Conservation (phyloP, 73 alveolate species). For the Paramecium octaurelia region DNA sequence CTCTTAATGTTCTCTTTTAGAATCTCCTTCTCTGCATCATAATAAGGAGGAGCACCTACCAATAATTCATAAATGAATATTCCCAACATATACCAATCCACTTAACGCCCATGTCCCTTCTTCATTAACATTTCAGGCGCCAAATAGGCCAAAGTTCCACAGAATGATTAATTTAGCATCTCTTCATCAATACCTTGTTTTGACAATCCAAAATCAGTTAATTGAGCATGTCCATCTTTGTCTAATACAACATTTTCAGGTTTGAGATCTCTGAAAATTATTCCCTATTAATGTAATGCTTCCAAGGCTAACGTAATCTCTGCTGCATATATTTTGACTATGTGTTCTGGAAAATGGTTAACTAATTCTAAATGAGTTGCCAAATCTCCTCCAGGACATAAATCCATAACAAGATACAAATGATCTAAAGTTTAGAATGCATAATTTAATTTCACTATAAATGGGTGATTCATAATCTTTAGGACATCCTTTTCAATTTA, state of each 20-base stretch:
- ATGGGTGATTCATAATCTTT: conserved; percentile 87
- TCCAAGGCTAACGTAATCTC: conserved; percentile 91
- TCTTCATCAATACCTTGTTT: conserved; percentile 85
- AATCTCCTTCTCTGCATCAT: conserved; percentile 14
- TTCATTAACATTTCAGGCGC: conserved; percentile 95
- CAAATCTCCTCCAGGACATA: conserved; percentile 92
- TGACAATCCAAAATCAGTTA: conserved; percentile 95
- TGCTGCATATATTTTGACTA: conserved; percentile 86
- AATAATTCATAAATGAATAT: conserved; percentile 93
- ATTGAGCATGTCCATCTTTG: conserved; percentile 90
- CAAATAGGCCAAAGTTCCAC: conserved; percentile 88
- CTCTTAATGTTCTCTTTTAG: conserved; percentile 12
- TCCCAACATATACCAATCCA: conserved; percentile 90
- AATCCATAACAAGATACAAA: conserved; percentile 86
- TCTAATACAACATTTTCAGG: conserved; percentile 97
- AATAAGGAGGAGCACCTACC: conserved; percentile 71
- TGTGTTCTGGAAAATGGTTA: conserved; percentile 81
- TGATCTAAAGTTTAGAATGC: conserved; percentile 90
- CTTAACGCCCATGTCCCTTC: conserved; percentile 93
- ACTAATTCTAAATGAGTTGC: conserved; percentile 4
- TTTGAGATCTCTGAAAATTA: conserved; percentile 92
- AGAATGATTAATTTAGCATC: conserved; percentile 62
- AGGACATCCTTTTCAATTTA: conserved; percentile 91
- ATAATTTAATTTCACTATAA: conserved; percentile 87
- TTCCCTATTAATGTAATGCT: conserved; percentile 88